Evolutionary conservation across 257 asterid genomes (phyloP), one percentile per base, ranked within the genome.

Genomic region (Gardenia jasminoides): DNA sequence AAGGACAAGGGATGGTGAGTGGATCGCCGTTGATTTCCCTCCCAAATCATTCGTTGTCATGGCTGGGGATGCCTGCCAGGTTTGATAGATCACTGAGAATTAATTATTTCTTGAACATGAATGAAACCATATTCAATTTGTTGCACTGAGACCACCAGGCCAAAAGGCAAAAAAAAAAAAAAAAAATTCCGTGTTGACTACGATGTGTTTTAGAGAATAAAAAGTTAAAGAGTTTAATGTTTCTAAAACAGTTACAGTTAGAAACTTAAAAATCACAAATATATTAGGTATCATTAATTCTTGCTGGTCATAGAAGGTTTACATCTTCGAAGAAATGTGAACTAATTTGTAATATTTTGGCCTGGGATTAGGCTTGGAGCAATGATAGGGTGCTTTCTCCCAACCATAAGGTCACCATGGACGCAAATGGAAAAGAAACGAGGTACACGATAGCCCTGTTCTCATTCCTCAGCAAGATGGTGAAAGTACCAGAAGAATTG

Each of bases 51-150:
- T 91, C 11, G 84, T 92, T 11, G 95, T 92, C 86, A 91, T 92
- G 95, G 97, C 97, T 1, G 97, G 96, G 1, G 97, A 92, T 48
- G 97, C 94, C 1, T 85, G 90, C 61, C 85, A 86, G 96, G 96
- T 48, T 48, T 92, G 54, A 65, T 83, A 6, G 11, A 5, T n/a
- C 3, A 1, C 41, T 36, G 41, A 36, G 16, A 24, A 61, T 61
- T 2, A n/a, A 12, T 26, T 59, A 59, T 61, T 24, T 0, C 17
- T 6, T 7, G 10, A 7, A n/a, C 0, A 61, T 61, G 30, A 33
- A 24, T 47, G 46, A 16, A 3, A 36, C 41, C 65, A 58, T 58
- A 7, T 58, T 20, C 2, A 58, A 20, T 22, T 3, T 56, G 62
- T 56, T 56, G 62, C 62, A 56, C 8, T 56, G 0, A 20, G 62